Base-by-base conservation (phyloP, 257 asterid species). In the Nicotiana knightiana region DNA sequence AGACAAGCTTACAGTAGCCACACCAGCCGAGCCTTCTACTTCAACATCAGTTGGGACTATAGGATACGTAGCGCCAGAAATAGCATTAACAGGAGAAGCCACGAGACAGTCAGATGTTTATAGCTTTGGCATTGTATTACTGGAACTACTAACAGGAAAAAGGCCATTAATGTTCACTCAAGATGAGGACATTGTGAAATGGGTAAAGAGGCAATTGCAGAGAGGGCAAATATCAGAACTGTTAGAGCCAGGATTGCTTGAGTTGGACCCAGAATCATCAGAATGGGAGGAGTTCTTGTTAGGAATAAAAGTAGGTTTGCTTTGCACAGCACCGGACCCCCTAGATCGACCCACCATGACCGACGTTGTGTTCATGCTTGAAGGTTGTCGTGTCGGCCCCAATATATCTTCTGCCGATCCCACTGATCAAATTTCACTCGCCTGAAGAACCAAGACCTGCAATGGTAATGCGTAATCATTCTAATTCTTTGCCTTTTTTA, bases 251-350 rank as follows among this genome's bases (percentile, higher is more conserved):
- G 94, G 97, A 7, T 79, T 93, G 76, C 93, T 91, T 33, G 97
- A 93, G 83, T 86, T 93, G 1, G 97, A 93, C 82, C 95, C 97
- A 5, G 97, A 93, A 81, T 91, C 97, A 30, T 90, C 95, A 0
- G 97, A 93, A 79, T 93, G 97, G 95, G 97, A 93, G 71, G 97
- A 93, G 76, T 93, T 91, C 80, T 84, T 93, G 88, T 87, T 93
- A 9, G 97, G 97, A 10, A 90, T 93, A 43, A 93, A 93, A 83
- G 97, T 93, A 11, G 97, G 94, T 2, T 83, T 93, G 82, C 94
- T 93, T 46, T 93, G 97, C 90, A 91, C 97, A 4, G 89, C 93
- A 48, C 89, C 95, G 3, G 94, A 89, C 81, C 97, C 95, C 0
- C 48, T 84, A 15, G 93, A 91, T 73, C 89, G 97, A 12, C 97